Base-by-base conservation (phyloP, 2,329 filamentous ascomycete genomes). In the Plenodomus lindquistii region DNA sequence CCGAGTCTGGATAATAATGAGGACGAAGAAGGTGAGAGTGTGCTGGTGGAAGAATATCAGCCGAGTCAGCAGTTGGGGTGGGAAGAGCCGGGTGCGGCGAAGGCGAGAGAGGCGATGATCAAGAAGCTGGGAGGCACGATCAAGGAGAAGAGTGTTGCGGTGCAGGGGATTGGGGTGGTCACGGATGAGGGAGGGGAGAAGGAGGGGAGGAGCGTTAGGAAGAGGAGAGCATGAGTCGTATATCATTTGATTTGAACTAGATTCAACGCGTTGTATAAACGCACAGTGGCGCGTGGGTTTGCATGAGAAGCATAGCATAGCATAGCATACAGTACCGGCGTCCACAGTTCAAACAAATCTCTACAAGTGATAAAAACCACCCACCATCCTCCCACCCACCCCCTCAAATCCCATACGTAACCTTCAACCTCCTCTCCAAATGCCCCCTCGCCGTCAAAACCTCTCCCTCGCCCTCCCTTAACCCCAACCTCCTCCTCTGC, bases 401-500 rank as follows among this genome's bases (percentile, higher is more conserved):
- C 10, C 10, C 10, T 44, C 48, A 65, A 16, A 77, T 53, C 18
- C 75, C 78, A 73, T 85, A 86, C 2, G 84, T 85, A 18, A 81
- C 82, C 43, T 76, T 78, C 63, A 86, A 63, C 52, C 83, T 73
- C 48, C 77, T 73, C 59, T 79, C 76, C 67, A 86, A 67, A 77
- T 86, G 83, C 62, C 83, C 79, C 53, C 73, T 75, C 1, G 83
- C 83, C 24, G 83, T 86, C 60, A 85, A 69, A 13, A 77, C 71
- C 41, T 73, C 75, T 18, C 59, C 61, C 52, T 70, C 44, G 0
- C 69, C 73, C 4, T 69, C 73, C 15, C 71, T 72, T 46, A 70
- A 66, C 64, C 47, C 77, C 71, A 70, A 73, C 73, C 52, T 75
- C 73, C 24, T 73, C 72, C 57, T 70, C 54, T 70, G 65, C 17